Percentiles rank a stretch among this genome's conserved stretches.
These are phyloP conservation scores for Chlamydomonas applanata DNA, from an alignment of 139 green algal genomes.

Conservation along the genomic window DNA sequence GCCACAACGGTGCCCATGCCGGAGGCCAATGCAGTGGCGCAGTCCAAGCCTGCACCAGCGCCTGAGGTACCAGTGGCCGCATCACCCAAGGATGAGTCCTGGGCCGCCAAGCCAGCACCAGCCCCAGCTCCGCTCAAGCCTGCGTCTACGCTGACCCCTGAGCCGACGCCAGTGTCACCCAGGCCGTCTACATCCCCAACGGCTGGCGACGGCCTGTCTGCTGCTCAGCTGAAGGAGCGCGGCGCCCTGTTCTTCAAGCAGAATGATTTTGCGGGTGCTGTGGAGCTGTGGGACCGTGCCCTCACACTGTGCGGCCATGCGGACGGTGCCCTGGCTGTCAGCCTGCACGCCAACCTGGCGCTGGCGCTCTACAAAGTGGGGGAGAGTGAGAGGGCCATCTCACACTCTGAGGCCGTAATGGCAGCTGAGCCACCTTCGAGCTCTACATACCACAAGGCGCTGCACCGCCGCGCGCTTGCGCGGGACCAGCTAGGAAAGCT, in stretches of 20 bases:
- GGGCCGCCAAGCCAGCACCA: no score
- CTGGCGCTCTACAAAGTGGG: not conserved
- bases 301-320: not conserved
- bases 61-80: no score
- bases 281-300: not conserved
- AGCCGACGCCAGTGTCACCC: not conserved
- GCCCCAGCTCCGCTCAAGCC: no score
- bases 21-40: no score
- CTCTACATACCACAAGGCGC: slow-evolving; percentile 18
- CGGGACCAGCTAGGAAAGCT: slow-evolving; percentile 20
- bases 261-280: not conserved
- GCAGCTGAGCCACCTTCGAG: not conserved
- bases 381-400: not conserved
- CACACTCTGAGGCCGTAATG: slow-evolving; percentile 5
- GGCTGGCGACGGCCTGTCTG: not conserved
- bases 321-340: not conserved
- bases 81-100: no score
- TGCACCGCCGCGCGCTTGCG: slow-evolving; percentile 25
- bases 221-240: not conserved
- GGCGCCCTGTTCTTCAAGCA: not conserved
- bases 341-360: slow-evolving; percentile 18
- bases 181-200: not conserved
- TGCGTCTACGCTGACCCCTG: no score
- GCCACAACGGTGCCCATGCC: no score
- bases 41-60: no score